Base-by-base conservation (phyloP, 2,329 filamentous ascomycete species). In the Eurotiales sp. region DNA sequence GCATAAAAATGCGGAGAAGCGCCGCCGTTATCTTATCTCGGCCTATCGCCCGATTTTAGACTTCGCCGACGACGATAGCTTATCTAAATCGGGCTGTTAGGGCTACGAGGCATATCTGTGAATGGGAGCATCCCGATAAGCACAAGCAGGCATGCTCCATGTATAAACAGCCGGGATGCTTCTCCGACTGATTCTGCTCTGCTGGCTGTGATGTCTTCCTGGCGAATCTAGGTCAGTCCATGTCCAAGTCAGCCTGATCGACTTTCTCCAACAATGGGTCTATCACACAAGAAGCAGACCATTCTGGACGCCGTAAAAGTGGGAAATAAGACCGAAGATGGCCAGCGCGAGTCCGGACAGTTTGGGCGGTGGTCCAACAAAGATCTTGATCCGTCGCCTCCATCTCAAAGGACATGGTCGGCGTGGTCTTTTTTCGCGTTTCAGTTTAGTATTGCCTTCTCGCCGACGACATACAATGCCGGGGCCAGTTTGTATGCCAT, bases 351-450 rank as follows among this genome's bases (percentile, higher is more conserved):
- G n/a, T 46, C 23, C 23, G 49, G 49, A 1, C 49, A 51, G 19
- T 51, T 51, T 29, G 49, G 49, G 2, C 37, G 36, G 36, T 52
- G 50, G 50, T 52, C 50, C 12, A 52, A 52, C 50, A 47, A 37
- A 25, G 50, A 52, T 43, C 23, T 52, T 12, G 50, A 52, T n/a
- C 50, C 50, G 8, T 46, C 50, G 19, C 50, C 50, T 15, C 50
- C 50, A 1, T 15, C 27, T 7, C 43, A 52, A 25, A 34, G 50
- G 3, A 52, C 21, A 12, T 52, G 50, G 50, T 40, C 42, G 4
- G 49, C 42, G n/a, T 40, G 32, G 42, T 51, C 49, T 7, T 51
- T 51, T 22, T 51, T 51, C 8, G 49, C 49, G 11, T 51, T 51
- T 25, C 50, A 52, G 29, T 46, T 52, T 15, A 52, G 50, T 30